Base-by-base conservation (phyloP, 345 rosid genomes). In the Melastoma malabathricum region DNA sequence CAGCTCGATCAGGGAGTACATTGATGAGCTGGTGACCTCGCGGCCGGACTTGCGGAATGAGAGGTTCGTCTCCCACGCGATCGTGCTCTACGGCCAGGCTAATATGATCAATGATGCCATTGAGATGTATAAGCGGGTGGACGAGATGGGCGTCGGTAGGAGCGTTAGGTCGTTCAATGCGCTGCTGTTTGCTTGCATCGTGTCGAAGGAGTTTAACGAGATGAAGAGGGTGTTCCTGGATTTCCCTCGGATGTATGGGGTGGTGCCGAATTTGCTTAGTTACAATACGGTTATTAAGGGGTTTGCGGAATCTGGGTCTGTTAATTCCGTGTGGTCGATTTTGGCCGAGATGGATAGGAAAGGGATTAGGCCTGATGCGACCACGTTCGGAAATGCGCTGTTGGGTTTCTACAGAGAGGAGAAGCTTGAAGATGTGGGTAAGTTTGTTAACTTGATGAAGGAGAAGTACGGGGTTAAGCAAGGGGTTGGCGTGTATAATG, bases 341-440 rank as follows among this genome's bases (percentile, higher is more conserved):
- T 39, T 92, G 56, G 77, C 78, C 0, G 95, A 92, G 63, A 92
- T 92, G 98, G 79, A 82, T 54, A 77, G 72, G 61, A 75, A 76
- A 47, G 66, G 78, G 5, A 50, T 78, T 4, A 70, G 45, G 51
- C 96, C 98, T 0, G 72, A 68, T 5, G 46, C 68, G 1, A 58
- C 65, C 1, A 77, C 65, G 18, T 87, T 87, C 20, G 84, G 80
- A 47, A 14, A 47, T 12, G 54, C 77, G 75, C 59, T 92, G 38
- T 56, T 72, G 39, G 98, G 95, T 18, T 80, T 84, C 65, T 87
- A 92, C 20, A 53, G 22, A 13, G 98, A 84, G 58, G 86, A 75
- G 66, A 92, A 72, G 77, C 58, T 20, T 29, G 93, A 79, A 2
- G 96, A 92, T 6, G 88, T 84, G 0, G 84, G 71, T 27, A 84